Evolutionary conservation across 345 rosid species (phyloP).

Genomic region (Pistacia vera): DNA sequence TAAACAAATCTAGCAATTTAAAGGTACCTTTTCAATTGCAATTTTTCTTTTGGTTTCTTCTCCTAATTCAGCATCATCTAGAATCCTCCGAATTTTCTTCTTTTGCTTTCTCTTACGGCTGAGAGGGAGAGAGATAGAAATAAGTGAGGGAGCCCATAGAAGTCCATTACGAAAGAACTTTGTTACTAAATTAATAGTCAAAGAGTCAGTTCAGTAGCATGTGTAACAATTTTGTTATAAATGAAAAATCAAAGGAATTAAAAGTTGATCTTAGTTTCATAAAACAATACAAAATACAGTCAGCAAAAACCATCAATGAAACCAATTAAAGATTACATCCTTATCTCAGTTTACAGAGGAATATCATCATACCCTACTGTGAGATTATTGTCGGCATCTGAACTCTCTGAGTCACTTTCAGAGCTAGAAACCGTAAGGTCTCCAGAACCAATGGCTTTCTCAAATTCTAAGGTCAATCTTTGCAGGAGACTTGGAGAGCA

Average conservation of each 20-base stretch:
- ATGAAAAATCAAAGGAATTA: background rate
- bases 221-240: background rate
- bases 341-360: slow-evolving; percentile 8
- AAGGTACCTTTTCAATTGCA: slow-evolving; percentile 89
- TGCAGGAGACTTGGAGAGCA: slow-evolving; percentile 79
- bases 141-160: background rate
- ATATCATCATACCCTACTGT: slow-evolving; percentile 50
- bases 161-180: background rate
- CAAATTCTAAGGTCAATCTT: slow-evolving; percentile 63
- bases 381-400: slow-evolving; percentile 54
- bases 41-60: slow-evolving; percentile 96
- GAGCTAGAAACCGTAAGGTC: slow-evolving; percentile 47
- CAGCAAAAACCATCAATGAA: background rate
- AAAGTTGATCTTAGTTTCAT: background rate
- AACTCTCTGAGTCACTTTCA: slow-evolving; percentile 69
- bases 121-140: slow-evolving; percentile 31
- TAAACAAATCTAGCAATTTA: slow-evolving; percentile 16
- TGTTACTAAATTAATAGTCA: background rate
- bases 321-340: background rate
- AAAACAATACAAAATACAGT: background rate
- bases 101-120: slow-evolving; percentile 72
- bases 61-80: slow-evolving; percentile 98
- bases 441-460: slow-evolving; percentile 63
- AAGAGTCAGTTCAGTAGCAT: background rate
- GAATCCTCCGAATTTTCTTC: slow-evolving; percentile 89